Percentiles rank a stretch among this genome's conserved stretches.
These are phyloP conservation scores for Plasmodium gallinaceum DNA, from an alignment of 169 alveolate species.

Conservation along the genomic window DNA sequence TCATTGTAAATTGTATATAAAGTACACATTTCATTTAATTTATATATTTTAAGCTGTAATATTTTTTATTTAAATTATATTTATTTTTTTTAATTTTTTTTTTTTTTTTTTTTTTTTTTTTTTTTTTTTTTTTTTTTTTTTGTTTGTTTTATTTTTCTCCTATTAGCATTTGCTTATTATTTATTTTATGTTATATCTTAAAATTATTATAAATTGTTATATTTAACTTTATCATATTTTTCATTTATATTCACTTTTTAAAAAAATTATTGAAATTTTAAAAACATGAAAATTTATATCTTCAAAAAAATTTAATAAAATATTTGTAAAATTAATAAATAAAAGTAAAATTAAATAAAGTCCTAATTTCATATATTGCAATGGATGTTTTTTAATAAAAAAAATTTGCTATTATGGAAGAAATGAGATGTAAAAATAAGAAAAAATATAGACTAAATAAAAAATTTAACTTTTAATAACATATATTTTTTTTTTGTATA, in stretches of 20 bases:
- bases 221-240: background rate
- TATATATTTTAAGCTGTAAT: background rate
- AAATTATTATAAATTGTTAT: background rate
- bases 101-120: background rate
- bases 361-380: conserved; percentile 14
- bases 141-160: background rate
- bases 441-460: background rate
- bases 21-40: conserved; percentile 7
- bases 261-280: conserved; percentile 10
- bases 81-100: background rate
- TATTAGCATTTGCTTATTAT: background rate
- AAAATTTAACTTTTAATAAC: no score
- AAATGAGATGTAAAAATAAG: conserved; percentile 71
- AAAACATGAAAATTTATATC: conserved; percentile 53
- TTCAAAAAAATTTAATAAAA: background rate
- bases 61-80: conserved; percentile 7
- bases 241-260: conserved; percentile 10
- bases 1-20: background rate
- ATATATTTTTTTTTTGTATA: no score
- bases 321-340: background rate
- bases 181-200: conserved; percentile 3
- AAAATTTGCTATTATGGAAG: conserved; percentile 47
- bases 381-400: conserved; percentile 38
- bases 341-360: background rate
- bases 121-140: background rate